Percentiles rank a stretch among this genome's conserved stretches.
Conservation (phyloP, 2,329 filamentous ascomycete species). For the Microsporum audouinii region DNA sequence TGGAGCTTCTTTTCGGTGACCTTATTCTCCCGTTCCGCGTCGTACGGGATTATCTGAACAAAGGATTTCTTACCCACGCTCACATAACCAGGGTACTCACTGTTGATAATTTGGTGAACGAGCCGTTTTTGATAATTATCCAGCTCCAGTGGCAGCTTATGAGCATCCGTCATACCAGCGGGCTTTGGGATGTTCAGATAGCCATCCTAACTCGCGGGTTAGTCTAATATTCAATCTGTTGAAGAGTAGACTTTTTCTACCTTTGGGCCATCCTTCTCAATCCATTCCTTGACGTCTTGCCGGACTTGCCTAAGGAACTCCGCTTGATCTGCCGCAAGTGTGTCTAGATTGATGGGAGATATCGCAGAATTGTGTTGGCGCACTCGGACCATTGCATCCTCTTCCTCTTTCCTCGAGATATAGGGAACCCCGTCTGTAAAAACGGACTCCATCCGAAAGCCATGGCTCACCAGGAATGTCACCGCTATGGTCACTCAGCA, state of each 20-base stretch:
- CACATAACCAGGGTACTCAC: slow-evolving; percentile 41
- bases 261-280: slow-evolving; percentile 18
- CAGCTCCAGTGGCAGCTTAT: slow-evolving; percentile 24
- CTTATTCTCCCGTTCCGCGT: slow-evolving; percentile 27
- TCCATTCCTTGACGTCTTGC: slow-evolving; percentile 38
- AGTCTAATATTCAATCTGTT: not conserved
- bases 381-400: slow-evolving; percentile 29
- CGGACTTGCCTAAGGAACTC: slow-evolving; percentile 41
- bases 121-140: slow-evolving; percentile 53
- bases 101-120: slow-evolving; percentile 54
- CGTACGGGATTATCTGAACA: slow-evolving; percentile 31
- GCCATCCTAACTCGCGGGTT: not conserved
- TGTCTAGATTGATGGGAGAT: slow-evolving; percentile 39
- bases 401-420: slow-evolving; percentile 49
- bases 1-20: slow-evolving; percentile 22
- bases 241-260: slow-evolving; percentile 9
- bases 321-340: slow-evolving; percentile 42
- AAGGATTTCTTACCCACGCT: slow-evolving; percentile 29
- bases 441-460: slow-evolving; percentile 47
- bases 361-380: slow-evolving; percentile 4
- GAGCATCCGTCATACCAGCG: slow-evolving; percentile 11
- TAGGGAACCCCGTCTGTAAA: slow-evolving; percentile 51
- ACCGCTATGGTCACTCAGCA: slow-evolving; percentile 34
- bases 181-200: slow-evolving; percentile 37
- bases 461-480: slow-evolving; percentile 48